Evolutionary conservation across 495 filamentous ascomycete genomes (phyloP).

Genomic region (Lindgomyces ingoldianus): DNA sequence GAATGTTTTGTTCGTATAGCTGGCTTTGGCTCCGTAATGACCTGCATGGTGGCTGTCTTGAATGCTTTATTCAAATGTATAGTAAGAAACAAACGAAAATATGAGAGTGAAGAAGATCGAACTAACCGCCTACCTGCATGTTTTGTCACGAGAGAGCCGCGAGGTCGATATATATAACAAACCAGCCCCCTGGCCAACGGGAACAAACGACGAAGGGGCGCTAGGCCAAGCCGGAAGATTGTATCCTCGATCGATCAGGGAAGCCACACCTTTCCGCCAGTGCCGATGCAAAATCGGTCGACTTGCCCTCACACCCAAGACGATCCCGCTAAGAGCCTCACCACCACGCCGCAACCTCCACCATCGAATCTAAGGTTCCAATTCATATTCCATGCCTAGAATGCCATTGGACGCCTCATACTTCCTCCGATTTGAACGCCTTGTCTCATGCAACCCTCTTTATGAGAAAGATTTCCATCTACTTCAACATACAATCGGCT

Average conservation of each 20-base stretch:
- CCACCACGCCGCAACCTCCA: background rate
- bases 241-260: background rate
- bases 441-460: too few relatives aligned
- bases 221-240: background rate
- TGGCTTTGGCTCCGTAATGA: background rate
- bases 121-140: too few relatives aligned
- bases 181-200: too few relatives aligned
- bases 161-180: slow-evolving; percentile 2
- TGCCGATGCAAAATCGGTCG: background rate
- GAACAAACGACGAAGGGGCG: background rate
- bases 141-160: too few relatives aligned
- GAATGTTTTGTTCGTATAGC: background rate
- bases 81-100: background rate
- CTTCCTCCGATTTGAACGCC: background rate
- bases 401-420: background rate
- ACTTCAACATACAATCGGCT: background rate
- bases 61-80: background rate
- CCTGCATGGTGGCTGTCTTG: background rate
- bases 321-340: slow-evolving; percentile 9
- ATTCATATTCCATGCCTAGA: background rate
- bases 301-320: background rate
- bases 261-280: background rate
- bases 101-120: background rate
- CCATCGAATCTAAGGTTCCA: background rate
- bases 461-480: too few relatives aligned